Evolutionary conservation across 1,139 yeast species (phyloP), one percentile per base, ranked within the genome.

Genomic region (Diutina pseudorugosa): DNA sequence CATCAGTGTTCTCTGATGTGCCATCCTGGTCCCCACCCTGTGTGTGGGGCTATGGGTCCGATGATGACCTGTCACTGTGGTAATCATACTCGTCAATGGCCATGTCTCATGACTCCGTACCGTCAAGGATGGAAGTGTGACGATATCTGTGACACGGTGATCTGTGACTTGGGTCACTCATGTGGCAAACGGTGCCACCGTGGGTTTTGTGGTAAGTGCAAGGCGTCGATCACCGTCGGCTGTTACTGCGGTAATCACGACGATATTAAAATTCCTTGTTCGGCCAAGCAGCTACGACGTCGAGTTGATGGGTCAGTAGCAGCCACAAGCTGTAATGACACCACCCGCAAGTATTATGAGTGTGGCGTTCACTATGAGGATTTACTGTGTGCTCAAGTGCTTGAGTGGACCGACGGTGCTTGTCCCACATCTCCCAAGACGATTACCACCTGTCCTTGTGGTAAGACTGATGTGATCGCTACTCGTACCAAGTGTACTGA

Each of bases 21-120:
- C 63, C 98, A 90, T 63, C 93, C 96, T 1, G 98, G 96, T 0
- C 85, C 90, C 2, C 97, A 91, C 65, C 83, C 89, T 0, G 72
- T 73, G 23, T 90, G 98, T 70, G 84, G 87, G 25, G 88, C 93
- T 36, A 64, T 85, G 66, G 89, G 93, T 1, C 87, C 93, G 1
- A 64, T 71, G 12, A 69, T 85, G 72, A 71, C 70, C 51, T 90
- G 97, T 66, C 72, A 73, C 44, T 90, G 98, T 71, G 97, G 96
- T 1, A 77, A 76, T 52, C 73, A 77, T 52, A 65, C 74, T 21
- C 77, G 76, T 51, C 95, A 87, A 61, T 68, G 82, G 62, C 94
- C 86, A 5, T 88, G 90, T 70, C 75, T 79, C 49, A 72, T 82
- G 55, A 89, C 91, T 1, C 88, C 87, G 1, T 85, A 84, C 62